Percentiles rank a stretch among this genome's conserved stretches.
phyloP scores from a whole-genome alignment of 2,329 filamentous ascomycete species.

The Madurella fahalii region DNA sequence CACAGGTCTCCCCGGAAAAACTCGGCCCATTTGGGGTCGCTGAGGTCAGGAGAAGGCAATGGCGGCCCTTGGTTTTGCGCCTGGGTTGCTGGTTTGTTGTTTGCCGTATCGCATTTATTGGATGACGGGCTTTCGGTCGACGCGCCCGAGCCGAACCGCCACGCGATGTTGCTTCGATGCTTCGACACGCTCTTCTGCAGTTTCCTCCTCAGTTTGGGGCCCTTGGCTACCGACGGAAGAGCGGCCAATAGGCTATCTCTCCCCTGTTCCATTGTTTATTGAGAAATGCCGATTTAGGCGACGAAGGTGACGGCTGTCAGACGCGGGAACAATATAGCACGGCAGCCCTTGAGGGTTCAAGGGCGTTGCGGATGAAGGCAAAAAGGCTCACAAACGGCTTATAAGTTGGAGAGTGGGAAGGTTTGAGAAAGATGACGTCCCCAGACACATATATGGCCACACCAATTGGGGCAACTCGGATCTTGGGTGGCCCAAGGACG shows the following conservation, averaged over 20 bases:
- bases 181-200: constrained; percentile 31
- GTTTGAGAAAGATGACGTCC: constrained; percentile 26
- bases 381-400: constrained; percentile 18
- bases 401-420: constrained; percentile 15
- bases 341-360: constrained; percentile 7
- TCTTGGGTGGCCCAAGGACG: background rate
- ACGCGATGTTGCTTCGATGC: constrained; percentile 18
- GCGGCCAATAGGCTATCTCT: constrained; percentile 24
- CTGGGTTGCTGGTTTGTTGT: constrained; percentile 13
- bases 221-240: constrained; percentile 16
- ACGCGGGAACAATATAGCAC: constrained; percentile 10
- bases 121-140: constrained; percentile 16
- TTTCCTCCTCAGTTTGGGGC: constrained; percentile 30
- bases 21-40: constrained; percentile 33
- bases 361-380: constrained; percentile 12
- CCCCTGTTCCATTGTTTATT: constrained; percentile 24
- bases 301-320: constrained; percentile 2
- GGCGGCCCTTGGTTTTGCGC: constrained; percentile 18
- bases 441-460: background rate
- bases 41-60: constrained; percentile 31
- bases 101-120: constrained; percentile 18
- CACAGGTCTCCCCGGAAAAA: constrained; percentile 30
- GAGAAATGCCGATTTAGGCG: constrained; percentile 23
- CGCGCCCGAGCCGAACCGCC: constrained; percentile 15
- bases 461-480: background rate